Conservation (phyloP, 2,329 filamentous ascomycete genomes). For the Ophiostoma triangulosporum region DNA sequence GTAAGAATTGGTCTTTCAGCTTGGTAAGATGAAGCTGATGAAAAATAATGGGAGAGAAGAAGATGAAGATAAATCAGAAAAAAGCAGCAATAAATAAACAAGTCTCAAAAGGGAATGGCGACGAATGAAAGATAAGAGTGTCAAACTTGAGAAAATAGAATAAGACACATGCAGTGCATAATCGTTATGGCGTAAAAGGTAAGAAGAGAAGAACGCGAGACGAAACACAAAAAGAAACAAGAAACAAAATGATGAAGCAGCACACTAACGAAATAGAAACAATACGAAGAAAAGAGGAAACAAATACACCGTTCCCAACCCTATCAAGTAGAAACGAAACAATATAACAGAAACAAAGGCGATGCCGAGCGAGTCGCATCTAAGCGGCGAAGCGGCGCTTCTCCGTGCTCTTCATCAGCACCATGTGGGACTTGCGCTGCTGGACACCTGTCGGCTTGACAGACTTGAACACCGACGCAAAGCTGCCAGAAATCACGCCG, state of each 20-base stretch:
- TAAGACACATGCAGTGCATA: slow-evolving; percentile 1
- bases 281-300: neutral
- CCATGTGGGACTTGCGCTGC: slow-evolving; percentile 71
- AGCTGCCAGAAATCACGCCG: slow-evolving; percentile 45
- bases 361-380: no score
- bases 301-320: neutral
- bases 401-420: slow-evolving; percentile 78
- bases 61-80: neutral
- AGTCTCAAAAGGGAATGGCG: neutral
- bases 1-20: neutral
- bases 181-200: slow-evolving; percentile 1
- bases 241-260: neutral
- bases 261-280: neutral
- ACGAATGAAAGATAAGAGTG: neutral
- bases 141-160: neutral
- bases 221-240: neutral
- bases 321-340: neutral
- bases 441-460: slow-evolving; percentile 38
- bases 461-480: slow-evolving; percentile 53
- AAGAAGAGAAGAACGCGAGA: neutral
- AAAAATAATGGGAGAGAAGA: neutral
- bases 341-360: neutral
- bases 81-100: neutral
- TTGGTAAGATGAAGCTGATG: neutral
- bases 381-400: slow-evolving; percentile 48